Base-by-base conservation (phyloP, 352 stramenopile species). In the Phytophthora megakarya region DNA sequence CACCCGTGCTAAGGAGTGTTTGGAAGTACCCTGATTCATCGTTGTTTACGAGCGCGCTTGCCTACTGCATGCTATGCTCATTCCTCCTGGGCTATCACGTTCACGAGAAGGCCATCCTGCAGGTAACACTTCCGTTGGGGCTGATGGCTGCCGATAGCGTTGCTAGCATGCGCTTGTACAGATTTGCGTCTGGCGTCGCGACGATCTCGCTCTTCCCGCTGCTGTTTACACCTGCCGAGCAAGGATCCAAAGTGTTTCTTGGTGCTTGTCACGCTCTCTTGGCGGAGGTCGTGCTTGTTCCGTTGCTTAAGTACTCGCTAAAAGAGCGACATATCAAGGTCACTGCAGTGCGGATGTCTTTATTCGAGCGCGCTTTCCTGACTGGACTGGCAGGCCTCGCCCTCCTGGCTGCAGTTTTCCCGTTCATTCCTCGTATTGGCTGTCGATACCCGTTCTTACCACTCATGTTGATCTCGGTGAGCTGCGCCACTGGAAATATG, bases 81-180 rank as follows among this genome's bases (percentile, higher is more conserved):
- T 99, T 99, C 80, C 89, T 99, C 73, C 67, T 99, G 21, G 96
- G 96, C 19, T 99, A 98, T 69, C 97, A 99, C 78, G 97, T 99
- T n/a, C 97, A 99, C 67, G 97, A 99, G 84, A 99, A 99, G 76
- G 97, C 97, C 9, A 98, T 99, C 45, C 79, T 99, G 8, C 84
- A 93, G 45, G 86, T 92, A n/a, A 82, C 79, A 18, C 60, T 95
- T 8, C 86, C 86, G 0, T 62, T 95, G 19, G 84, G 72, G 2
- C 70, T 96, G 26, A 74, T 95, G 60, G 75, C 83, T 19, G 73
- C 77, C 44, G 81, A 95, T 44, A 92, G 81, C 67, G 86, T 90
- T 28, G 76, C 84, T 32, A 88, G 92, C 54, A 93, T 92, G 73
- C 73, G 84, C n/a, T 64, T 96, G 38, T 95, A 95, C 51, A 74